A percentile compares a stretch with the other conserved stretches of the same genome.
These are phyloP conservation scores for Pseudohalonectria lignicola DNA, from an alignment of 2,329 filamentous ascomycete species.

Conservation along the genomic window DNA sequence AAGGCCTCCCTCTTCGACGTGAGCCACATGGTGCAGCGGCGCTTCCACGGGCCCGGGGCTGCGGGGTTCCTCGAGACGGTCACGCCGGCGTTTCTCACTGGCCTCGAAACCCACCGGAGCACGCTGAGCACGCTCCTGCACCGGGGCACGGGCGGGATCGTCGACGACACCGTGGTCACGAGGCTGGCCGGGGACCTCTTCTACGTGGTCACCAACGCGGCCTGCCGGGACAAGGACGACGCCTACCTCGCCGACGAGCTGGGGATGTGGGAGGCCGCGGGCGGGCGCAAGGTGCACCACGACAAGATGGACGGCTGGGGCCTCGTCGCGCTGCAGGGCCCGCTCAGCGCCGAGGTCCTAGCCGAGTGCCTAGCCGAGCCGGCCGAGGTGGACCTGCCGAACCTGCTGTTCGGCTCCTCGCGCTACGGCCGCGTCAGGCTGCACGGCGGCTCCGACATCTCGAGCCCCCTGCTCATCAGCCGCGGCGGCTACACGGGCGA, in stretches of 20 bases:
- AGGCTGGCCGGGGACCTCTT: slow-evolving; percentile 63
- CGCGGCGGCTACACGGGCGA: slow-evolving; percentile 94
- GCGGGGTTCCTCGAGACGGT: slow-evolving; percentile 72
- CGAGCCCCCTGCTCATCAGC: slow-evolving; percentile 57
- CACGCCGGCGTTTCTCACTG: slow-evolving; percentile 63
- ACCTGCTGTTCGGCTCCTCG: slow-evolving; percentile 74
- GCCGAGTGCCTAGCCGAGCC: slow-evolving; percentile 46
- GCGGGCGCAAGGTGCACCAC: slow-evolving; percentile 14
- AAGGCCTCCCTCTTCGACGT: slow-evolving; percentile 93
- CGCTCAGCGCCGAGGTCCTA: slow-evolving; percentile 61
- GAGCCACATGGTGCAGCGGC: slow-evolving; percentile 91
- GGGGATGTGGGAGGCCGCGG: slow-evolving; percentile 31
- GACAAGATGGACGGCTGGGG: slow-evolving; percentile 58
- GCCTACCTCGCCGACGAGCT: slow-evolving; percentile 66
- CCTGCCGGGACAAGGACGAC: slow-evolving; percentile 79
- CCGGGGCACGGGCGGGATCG: slow-evolving; percentile 73
- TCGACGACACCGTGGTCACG: slow-evolving; percentile 90
- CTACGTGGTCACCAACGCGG: slow-evolving; percentile 94
- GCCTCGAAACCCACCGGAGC: slow-evolving; percentile 56
- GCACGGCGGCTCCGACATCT: slow-evolving; percentile 30
- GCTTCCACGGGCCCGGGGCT: slow-evolving; percentile 70
- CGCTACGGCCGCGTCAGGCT: slow-evolving; percentile 55
- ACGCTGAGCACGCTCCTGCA: slow-evolving; percentile 79
- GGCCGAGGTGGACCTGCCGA: slow-evolving; percentile 42
- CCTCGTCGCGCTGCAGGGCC: slow-evolving; percentile 83